Evolutionary conservation across 306 rosid species (phyloP).

Genomic region (Sphenostylis stenocarpa): DNA sequence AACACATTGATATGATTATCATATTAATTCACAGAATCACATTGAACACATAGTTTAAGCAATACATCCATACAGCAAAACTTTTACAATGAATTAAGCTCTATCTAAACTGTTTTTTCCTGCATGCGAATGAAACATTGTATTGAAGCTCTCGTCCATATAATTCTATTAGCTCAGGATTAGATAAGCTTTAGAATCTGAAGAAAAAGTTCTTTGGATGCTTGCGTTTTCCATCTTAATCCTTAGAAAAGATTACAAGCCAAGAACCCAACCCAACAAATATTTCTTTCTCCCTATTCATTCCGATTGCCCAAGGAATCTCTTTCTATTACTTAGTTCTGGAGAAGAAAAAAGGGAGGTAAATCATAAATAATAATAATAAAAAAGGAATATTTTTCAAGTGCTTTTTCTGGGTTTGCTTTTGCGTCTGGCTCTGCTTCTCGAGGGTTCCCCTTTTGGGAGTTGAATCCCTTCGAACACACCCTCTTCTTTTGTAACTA

Average conservation of each 20-base stretch:
- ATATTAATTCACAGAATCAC: background rate
- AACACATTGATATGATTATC: background rate
- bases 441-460: conserved; percentile 45
- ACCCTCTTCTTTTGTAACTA: conserved; percentile 23
- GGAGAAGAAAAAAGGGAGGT: background rate
- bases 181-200: background rate
- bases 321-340: conserved; percentile 6
- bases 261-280: conserved; percentile 3
- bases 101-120: background rate
- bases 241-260: conserved; percentile 9
- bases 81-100: background rate
- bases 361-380: background rate
- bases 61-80: background rate
- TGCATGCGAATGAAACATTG: background rate
- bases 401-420: conserved; percentile 90
- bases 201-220: conserved; percentile 14
- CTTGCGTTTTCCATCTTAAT: conserved; percentile 7
- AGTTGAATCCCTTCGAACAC: conserved; percentile 25
- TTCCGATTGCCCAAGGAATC: background rate
- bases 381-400: conserved; percentile 12
- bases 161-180: background rate
- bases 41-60: background rate
- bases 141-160: background rate
- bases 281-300: background rate
- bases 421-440: conserved; percentile 74